Percentiles rank a stretch among this genome's conserved stretches.
These are phyloP conservation scores for Wilcoxina mikolae DNA, from an alignment of 495 filamentous ascomycete species.

Conservation along the genomic window DNA sequence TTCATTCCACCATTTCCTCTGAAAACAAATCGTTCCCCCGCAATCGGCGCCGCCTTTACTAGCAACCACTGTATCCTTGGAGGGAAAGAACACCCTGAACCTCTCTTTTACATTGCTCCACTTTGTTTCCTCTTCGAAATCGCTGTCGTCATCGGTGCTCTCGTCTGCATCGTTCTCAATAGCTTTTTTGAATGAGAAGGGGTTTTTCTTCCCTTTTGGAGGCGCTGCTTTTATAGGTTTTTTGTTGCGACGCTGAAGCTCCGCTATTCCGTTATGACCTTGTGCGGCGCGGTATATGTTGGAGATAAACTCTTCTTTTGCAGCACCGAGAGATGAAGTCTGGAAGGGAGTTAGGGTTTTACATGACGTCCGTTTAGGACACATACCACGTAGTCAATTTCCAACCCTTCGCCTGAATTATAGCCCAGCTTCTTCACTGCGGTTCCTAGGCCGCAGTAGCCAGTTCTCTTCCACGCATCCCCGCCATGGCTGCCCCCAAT, in stretches of 20 bases:
- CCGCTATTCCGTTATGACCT: conserved; percentile 13
- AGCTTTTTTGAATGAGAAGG: conserved; percentile 8
- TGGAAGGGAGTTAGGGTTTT: conserved; percentile 26
- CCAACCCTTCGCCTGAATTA: conserved; percentile 31
- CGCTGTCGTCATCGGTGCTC: conserved; percentile 28
- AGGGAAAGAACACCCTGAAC: conserved; percentile 74
- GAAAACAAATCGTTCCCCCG: conserved; percentile 72
- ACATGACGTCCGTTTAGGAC: conserved; percentile 5
- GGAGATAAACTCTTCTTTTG: conserved; percentile 52
- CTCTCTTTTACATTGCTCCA: conserved; percentile 35
- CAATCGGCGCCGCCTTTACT: conserved; percentile 45
- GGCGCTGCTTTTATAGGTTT: background rate
- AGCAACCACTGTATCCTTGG: conserved; percentile 47
- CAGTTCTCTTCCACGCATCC: conserved; percentile 39
- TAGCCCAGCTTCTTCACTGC: conserved; percentile 44
- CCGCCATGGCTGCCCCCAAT: conserved; percentile 45
- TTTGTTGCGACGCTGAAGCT: conserved; percentile 4
- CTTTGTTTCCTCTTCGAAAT: conserved; percentile 24
- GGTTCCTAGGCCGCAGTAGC: conserved; percentile 46
- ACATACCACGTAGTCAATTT: conserved; percentile 44
- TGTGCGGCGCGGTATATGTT: conserved; percentile 53
- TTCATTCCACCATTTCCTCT: conserved; percentile 49
- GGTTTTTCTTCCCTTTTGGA: conserved; percentile 7
- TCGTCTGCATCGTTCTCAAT: conserved; percentile 31
- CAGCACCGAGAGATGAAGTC: conserved; percentile 63